A percentile compares a stretch with the other conserved stretches of the same genome.
These are phyloP conservation scores for Tagetes patula DNA, from an alignment of 129 eudicot genomes.

Conservation along the genomic window DNA sequence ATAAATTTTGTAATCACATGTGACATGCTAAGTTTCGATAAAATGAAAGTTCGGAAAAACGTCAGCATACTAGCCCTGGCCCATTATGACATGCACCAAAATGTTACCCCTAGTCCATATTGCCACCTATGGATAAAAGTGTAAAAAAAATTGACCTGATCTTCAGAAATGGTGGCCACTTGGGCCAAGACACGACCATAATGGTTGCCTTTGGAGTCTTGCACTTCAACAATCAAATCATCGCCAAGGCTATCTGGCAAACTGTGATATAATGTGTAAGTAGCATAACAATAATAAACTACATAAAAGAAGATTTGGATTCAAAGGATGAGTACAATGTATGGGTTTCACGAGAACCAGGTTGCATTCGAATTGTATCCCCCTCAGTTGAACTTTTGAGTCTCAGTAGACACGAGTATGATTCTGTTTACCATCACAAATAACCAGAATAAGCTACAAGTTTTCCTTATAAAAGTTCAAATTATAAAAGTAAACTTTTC, in stretches of 20 bases:
- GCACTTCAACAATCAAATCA: constrained; percentile 72
- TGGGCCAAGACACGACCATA: constrained; percentile 82
- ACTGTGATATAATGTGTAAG: constrained; percentile 48
- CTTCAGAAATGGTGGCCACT: constrained; percentile 81
- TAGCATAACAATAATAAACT: not conserved
- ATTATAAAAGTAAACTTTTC: not conserved
- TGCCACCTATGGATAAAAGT: not conserved
- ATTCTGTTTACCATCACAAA: constrained; percentile 44
- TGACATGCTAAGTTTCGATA: too few relatives aligned
- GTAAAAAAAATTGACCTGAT: constrained; percentile 43
- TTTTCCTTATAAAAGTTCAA: constrained; percentile 5
- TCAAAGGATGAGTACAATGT: constrained; percentile 52
- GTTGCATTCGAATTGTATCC: constrained; percentile 73
- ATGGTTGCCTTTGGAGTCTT: constrained; percentile 69
- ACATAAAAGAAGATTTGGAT: constrained; percentile 8
- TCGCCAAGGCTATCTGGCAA: constrained; percentile 88
- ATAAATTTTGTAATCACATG: too few relatives aligned
- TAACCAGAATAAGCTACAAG: constrained; percentile 2
- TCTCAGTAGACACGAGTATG: constrained; percentile 61
- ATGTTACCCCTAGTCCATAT: not conserved
- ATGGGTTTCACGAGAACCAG: constrained; percentile 84
- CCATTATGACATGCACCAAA: not conserved
- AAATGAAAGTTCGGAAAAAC: too few relatives aligned
- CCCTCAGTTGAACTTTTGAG: constrained; percentile 81
- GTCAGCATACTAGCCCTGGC: not conserved